Base-by-base conservation (phyloP, 169 alveolate species). In the Theileria equi region DNA sequence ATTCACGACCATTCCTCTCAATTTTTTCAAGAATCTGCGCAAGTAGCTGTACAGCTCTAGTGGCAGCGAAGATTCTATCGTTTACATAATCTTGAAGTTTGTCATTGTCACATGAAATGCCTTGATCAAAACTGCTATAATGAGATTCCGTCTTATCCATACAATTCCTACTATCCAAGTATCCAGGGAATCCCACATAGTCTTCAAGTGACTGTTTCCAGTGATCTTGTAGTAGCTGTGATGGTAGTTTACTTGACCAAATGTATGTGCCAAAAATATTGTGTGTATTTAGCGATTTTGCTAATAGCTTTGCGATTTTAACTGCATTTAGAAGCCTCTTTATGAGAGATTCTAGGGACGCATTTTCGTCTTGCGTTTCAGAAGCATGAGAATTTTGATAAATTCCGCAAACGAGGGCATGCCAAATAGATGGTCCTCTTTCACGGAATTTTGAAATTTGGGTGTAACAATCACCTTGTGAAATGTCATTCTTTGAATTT, bases 351-450 rank as follows among this genome's bases (percentile, higher is more conserved):
- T 70, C 85, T 2, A 72, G 29, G 21, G 48, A 4, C 19, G 26
- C 6, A 5, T 23, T 55, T 11, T 48, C 45, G 13, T 35, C 43
- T 5, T 69, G 19, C 35, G 10, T 3, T 1, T n/a, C 29, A 13
- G 21, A 5, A 10, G 36, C 31, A 38, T 50, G 41, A 11, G 11
- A 57, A 19, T 32, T 62, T 41, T n/a, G 32, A 43, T 44, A 71
- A 45, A 71, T 71, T 7, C 85, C 85, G 11, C 67, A 23, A 23
- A 71, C 86, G 13, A 73, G 60, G n/a, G 83, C 80, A 28, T 76
- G 85, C 85, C 83, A 69, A 3, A 73, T 40, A n/a, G 85, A 71
- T 23, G 85, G 85, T 2, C 85, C 85, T 7, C 58, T 21, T 43
- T 4, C 26, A n/a, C 55, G 58, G n/a, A 31, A 28, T n/a, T 19